Evolutionary conservation across 495 filamentous ascomycete species (phyloP).

Genomic region (Glonium stellatum): DNA sequence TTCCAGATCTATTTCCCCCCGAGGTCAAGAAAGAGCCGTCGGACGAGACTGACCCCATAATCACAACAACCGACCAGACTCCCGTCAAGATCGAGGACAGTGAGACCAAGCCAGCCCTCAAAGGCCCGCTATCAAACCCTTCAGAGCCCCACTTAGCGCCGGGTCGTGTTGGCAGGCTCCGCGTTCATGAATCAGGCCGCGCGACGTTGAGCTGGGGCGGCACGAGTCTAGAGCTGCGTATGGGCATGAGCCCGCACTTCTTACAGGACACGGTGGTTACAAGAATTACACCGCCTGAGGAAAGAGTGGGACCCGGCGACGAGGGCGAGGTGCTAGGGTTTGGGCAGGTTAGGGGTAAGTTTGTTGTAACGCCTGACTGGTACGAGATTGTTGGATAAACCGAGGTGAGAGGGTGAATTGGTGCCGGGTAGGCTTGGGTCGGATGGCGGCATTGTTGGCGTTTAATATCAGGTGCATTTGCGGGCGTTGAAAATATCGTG

Average conservation of each 20-base stretch:
- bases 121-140: not conserved
- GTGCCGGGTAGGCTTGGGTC: not conserved
- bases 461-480: not conserved
- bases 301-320: constrained; percentile 38
- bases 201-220: constrained; percentile 58
- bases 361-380: constrained; percentile 50
- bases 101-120: constrained; percentile 9
- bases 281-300: constrained; percentile 23
- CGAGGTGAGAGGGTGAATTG: not conserved
- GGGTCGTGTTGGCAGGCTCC: constrained; percentile 53
- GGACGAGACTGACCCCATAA: constrained; percentile 1
- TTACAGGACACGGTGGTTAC: constrained; percentile 31
- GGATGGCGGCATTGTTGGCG: not conserved
- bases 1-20: constrained; percentile 44
- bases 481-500: no score
- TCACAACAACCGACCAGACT: constrained; percentile 12
- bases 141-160: constrained; percentile 10
- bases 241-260: constrained; percentile 26
- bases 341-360: constrained; percentile 53
- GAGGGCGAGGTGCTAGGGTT: constrained; percentile 48
- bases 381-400: constrained; percentile 21
- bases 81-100: constrained; percentile 18
- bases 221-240: constrained; percentile 40
- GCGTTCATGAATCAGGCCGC: constrained; percentile 53
- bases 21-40: constrained; percentile 36